Base-by-base conservation (phyloP, 306 rosid genomes). In the Rubus idaeus region DNA sequence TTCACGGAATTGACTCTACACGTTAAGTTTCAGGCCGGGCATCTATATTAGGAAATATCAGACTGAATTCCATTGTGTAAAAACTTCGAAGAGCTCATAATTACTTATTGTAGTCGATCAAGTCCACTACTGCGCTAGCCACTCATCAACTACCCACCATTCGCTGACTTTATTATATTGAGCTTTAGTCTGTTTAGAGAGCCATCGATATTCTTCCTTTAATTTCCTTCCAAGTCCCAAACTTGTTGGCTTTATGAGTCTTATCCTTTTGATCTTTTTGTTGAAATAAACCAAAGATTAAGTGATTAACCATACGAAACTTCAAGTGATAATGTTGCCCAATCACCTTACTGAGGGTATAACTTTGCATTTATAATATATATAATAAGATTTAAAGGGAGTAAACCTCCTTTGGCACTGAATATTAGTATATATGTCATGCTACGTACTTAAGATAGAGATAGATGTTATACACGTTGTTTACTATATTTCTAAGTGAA, bases 301-400 rank as follows among this genome's bases (percentile, higher is more conserved):
- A n/a, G n/a, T n/a, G n/a, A n/a, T n/a, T 64, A 64, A 64, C 69
- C 47, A 64, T 64, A 64, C 69, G 47, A 64, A 39, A 64, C 69
- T 37, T 62, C 45, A 64, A 64, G 46, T 39, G 46, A 39, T 64
- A 64, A 64, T 64, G 69, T 16, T 64, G 69, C 37, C 69, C 23
- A 37, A 39, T 64, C 69, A 63, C 46, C 66, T 30, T 37, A 61
- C 26, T 26, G 66, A 40, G 65, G 17, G 40, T 26, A 23, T 23
- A 10, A 26, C 41, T 26, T 12, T 61, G 66, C 41, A 12, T 61
- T 41, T 63, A 14, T 37, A 13, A 6, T 63, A 23, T 10, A 4
- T 7, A 37, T 14, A 23, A 23, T 23, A 23, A 62, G 20, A 7
- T 14, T 37, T 7, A 13, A 12, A 10, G n/a, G n/a, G 67, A 61